Base-by-base conservation (phyloP, 2,329 filamentous ascomycete genomes). In the Paramyrothecium sp. region DNA sequence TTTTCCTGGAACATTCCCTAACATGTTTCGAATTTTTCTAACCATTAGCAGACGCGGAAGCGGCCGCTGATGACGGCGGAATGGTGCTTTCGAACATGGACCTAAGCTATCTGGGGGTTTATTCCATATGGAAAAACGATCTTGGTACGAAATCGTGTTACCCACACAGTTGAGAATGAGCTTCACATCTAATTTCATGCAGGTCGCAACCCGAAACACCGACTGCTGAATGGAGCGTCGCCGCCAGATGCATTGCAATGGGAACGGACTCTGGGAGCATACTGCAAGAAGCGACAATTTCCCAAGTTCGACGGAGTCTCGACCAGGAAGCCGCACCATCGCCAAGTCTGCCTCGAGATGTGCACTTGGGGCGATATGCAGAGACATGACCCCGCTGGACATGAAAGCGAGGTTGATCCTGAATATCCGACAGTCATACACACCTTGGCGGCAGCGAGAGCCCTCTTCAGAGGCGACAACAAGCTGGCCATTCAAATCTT, bases 381-480 rank as follows among this genome's bases (percentile, higher is more conserved):
- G 74, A 78, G 64, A 56, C 71, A 80, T 49, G 75, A 79, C 47
- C 71, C 74, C 13, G 73, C 78, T 48, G 78, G 77, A 21, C 66
- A 73, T 17, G 77, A 79, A 72, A 67, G 71, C 30, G 74, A 76
- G 10, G 72, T 71, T 26, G 73, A 72, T 38, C 70, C 78, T 1
- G 80, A 80, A 57, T 78, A 78, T 61, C 78, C 77, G n/a, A 84
- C 81, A 1, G 78, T 79, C 2, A 77, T 77, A 61, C 79, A 90
- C 67, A 92, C 91, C 53, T 90, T 89, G 79, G 87, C 88, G 12
- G 89, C 92, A 21, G 90, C 90, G 0, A 84, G 89, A 60, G 89
- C 90, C 2, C 78, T 94, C 1, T 91, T 94, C 70, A 84, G 88
- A 56, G 90, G 89, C 13, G 81, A 90, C 65, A 86, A 82, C 33